Base-by-base conservation (phyloP, 2,329 filamentous ascomycete genomes). In the Botrytis elliptica region DNA sequence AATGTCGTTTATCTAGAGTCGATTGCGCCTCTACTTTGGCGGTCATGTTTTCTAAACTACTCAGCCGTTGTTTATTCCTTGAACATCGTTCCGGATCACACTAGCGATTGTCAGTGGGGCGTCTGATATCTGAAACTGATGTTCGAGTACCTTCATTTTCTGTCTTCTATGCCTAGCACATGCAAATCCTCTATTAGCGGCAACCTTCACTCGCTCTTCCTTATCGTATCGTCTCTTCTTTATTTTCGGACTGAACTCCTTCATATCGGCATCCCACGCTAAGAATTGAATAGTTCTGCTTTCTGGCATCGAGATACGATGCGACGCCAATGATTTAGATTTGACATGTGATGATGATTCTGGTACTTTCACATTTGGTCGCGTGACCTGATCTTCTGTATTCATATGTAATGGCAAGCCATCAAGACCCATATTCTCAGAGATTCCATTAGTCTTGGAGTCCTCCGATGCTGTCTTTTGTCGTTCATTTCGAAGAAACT, bases 121-220 rank as follows among this genome's bases (percentile, higher is more conserved):
- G n/a, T 18, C 49, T 68, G 9, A 57, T 20, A 33, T 33, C 14
- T 42, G n/a, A 49, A 33, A 42, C 22, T 68, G 63, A n/a, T 46
- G 9, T 57, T 44, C 25, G 60, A 59, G 5, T 74, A 76, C 76
- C 67, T 77, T 77, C 67, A 76, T 73, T 38, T 77, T 77, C 55
- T 73, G 70, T 33, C 59, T 73, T 16, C 74, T 68, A 73, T 76
- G 76, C 59, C 68, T 33, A 18, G 74, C 74, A 76, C 76, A 77
- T 73, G 74, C 76, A 59, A 73, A 74, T 22, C 75, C 76, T 70
- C 76, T 52, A 71, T 77, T 77, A 18, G 72, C 73, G 10, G 76
- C 75, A 22, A 77, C 75, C 29, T 73, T 76, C 38, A 73, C 72
- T 20, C 71, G 64, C 38, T 77, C 76, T 25, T 74, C 73, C 42